A percentile compares a stretch with the other conserved stretches of the same genome.
phyloP scores from a whole-genome alignment of 179 eudicot genomes.

The Spergularia azorica region DNA sequence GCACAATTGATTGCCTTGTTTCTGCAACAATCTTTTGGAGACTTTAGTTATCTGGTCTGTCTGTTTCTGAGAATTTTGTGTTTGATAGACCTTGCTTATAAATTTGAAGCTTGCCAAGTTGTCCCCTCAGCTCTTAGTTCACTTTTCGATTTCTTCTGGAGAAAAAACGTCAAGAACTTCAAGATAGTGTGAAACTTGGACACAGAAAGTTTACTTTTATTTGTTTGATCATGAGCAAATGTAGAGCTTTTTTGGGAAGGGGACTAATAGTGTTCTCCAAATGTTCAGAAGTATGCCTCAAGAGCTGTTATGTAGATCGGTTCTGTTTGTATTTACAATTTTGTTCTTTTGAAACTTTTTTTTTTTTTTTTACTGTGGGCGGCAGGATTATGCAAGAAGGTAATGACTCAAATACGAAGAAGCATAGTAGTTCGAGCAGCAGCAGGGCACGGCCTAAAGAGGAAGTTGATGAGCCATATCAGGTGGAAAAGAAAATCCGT shows the following conservation, averaged over 20 bases:
- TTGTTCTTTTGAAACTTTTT: background rate
- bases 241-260: too few relatives aligned
- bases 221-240: too few relatives aligned
- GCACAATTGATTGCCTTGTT: background rate
- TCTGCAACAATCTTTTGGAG: background rate
- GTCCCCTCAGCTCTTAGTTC: background rate
- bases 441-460: constrained; percentile 40
- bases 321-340: background rate
- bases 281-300: constrained; percentile 1
- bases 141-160: constrained; percentile 1
- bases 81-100: too few relatives aligned
- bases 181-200: background rate
- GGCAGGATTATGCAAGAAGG: constrained; percentile 40
- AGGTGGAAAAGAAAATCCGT: constrained; percentile 34
- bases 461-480: constrained; percentile 36
- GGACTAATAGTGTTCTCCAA: too few relatives aligned
- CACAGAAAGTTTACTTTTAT: too few relatives aligned
- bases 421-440: constrained; percentile 38
- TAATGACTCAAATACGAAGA: constrained; percentile 38
- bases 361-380: background rate
- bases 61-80: background rate
- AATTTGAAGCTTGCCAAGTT: background rate
- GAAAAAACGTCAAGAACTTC: background rate
- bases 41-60: background rate
- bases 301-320: background rate